Evolutionary conservation across 2,329 filamentous ascomycete species (phyloP).

Genomic region (Cladophialophora chaetospira): DNA sequence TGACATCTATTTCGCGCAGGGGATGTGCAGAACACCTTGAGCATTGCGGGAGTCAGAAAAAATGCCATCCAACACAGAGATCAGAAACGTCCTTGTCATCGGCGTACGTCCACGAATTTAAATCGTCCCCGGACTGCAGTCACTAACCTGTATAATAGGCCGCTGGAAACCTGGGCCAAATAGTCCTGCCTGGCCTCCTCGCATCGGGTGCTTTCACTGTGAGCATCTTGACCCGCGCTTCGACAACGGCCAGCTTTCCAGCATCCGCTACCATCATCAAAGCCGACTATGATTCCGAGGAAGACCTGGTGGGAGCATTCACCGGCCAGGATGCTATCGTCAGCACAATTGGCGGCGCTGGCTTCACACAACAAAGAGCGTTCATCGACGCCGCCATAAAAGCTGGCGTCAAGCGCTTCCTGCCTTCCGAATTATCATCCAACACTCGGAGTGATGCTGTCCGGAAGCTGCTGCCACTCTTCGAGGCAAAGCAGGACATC

Average conservation of each 20-base stretch:
- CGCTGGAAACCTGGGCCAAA: constrained; percentile 35
- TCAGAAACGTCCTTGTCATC: no score
- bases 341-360: constrained; percentile 47
- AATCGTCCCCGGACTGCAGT: no score
- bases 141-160: no score
- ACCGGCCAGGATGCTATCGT: constrained; percentile 61
- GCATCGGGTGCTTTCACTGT: constrained; percentile 32
- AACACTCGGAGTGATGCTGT: constrained; percentile 35
- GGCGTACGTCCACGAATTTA: no score
- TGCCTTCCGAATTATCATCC: constrained; percentile 42
- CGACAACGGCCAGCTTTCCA: constrained; percentile 37
- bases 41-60: no score
- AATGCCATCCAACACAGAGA: no score
- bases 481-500: constrained; percentile 37
- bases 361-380: constrained; percentile 42
- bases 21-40: no score
- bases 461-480: constrained; percentile 35
- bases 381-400: constrained; percentile 44
- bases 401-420: constrained; percentile 46
- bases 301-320: constrained; percentile 54
- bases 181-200: constrained; percentile 34
- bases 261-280: constrained; percentile 47
- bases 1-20: no score
- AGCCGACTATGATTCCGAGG: constrained; percentile 52
- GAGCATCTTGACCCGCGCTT: constrained; percentile 34